Evolutionary conservation across 768 basidiomycete species (phyloP), one percentile per base, ranked within the genome.

Genomic region (Grammothele lineata): DNA sequence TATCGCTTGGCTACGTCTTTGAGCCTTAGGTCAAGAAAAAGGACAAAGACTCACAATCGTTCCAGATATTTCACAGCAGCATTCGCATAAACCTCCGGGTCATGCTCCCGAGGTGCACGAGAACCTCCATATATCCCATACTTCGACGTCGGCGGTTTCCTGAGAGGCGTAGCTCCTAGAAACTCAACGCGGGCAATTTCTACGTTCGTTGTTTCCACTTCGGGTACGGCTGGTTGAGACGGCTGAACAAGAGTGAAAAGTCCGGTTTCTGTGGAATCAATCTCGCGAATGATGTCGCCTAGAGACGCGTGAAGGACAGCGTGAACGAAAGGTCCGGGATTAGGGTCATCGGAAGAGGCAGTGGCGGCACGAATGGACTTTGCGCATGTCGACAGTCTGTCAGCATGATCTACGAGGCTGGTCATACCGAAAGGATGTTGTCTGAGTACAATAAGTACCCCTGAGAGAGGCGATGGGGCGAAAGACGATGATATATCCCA

Each of bases 1-100:
- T 47, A 77, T 71, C 8, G 72, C 68, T 40, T 71, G 66, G 47
- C 73, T 75, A 23, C 35, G 19, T 37, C 12, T 42, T 38, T 36
- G 30, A n/a, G 24, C 10, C 14, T 3, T 15, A 10, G 11, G 5
- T 3, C 5, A 18, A 12, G 27, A 30, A 11, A 19, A 33, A 11
- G 23, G 18, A 15, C 37, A 25, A n/a, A 23, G n/a, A 71, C 87
- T 60, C 58, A 87, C 87, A 87, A 91, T 62, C 81, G 77, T 60
- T 87, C 82, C 44, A 91, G 70, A 56, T 83, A 88, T 64, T 82
- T 87, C 51, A 86, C 60, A 0, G 88, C 86, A 8, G 88, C 88
- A 50, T 80, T 71, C 0, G 80, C 84, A 62, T 87, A 89, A 12
- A 86, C 72, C 61, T 89, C 87, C 5, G 87, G 86, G 19, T 86